Conservation (phyloP, 768 basidiomycete genomes). For the Asterophora lycoperdoides region DNA sequence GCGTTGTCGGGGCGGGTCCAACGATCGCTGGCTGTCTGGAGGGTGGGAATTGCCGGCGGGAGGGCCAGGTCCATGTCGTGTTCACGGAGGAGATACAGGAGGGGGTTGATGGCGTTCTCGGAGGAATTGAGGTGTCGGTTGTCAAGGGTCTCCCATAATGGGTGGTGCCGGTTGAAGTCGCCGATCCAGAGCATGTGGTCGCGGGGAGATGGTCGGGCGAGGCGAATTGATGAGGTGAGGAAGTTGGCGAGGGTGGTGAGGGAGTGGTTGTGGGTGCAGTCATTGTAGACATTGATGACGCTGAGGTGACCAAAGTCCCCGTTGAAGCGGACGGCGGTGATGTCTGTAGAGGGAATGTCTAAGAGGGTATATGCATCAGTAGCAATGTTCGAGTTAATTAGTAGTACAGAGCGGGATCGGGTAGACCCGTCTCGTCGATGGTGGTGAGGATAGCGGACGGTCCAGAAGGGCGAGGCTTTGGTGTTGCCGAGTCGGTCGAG, state of each 20-base stretch:
- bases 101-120: too few species aligned
- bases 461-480: conserved; percentile 1
- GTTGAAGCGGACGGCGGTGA: background rate
- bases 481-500: conserved; percentile 20
- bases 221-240: background rate
- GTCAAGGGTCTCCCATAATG: conserved; percentile 1
- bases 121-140: conserved; percentile 6
- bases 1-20: too few species aligned
- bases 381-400: too few species aligned
- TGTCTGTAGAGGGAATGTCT: too few species aligned
- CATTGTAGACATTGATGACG: too few species aligned
- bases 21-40: too few species aligned
- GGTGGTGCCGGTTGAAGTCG: too few species aligned
- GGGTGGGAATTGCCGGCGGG: too few species aligned
- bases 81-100: background rate
- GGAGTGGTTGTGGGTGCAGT: conserved; percentile 5
- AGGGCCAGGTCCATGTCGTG: conserved; percentile 1
- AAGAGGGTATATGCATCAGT: background rate
- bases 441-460: conserved; percentile 1
- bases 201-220: accelerated
- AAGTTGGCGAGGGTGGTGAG: background rate
- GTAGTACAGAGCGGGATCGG: background rate
- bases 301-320: background rate
- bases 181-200: too few species aligned
- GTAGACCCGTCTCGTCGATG: background rate